These are phyloP conservation scores for Cadophora malorum DNA, from an alignment of 2,329 filamentous ascomycete genomes.

Conservation along the genomic window DNA sequence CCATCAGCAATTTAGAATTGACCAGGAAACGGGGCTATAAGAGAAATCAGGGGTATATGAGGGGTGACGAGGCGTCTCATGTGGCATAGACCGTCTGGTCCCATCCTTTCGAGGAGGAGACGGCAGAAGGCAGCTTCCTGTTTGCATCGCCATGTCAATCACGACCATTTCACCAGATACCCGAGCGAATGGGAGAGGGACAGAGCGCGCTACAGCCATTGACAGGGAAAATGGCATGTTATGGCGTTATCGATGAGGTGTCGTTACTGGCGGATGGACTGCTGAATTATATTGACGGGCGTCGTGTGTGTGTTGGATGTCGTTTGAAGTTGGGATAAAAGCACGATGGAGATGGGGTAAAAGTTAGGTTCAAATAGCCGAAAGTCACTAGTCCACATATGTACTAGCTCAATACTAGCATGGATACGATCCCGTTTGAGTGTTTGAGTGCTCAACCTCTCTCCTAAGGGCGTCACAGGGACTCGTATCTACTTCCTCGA, in stretches of 20 bases:
- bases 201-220: background rate
- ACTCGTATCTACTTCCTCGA: no score
- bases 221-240: background rate
- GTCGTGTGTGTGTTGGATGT: background rate
- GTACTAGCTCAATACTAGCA: background rate
- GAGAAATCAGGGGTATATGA: background rate
- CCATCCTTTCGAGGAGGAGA: background rate
- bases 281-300: background rate
- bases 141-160: background rate
- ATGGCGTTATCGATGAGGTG: background rate
- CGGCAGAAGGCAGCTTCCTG: background rate
- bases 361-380: background rate
- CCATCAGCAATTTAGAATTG: constrained; percentile 4
- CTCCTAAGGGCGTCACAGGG: no score
- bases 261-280: background rate
- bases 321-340: constrained; percentile 2
- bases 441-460: no score
- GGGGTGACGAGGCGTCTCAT: background rate
- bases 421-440: no score
- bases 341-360: no score
- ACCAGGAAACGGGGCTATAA: background rate
- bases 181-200: background rate
- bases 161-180: background rate
- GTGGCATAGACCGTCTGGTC: background rate
- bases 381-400: background rate